phyloP scores from a whole-genome alignment of 768 basidiomycete species.

The Macrolepiota dolichaula region DNA sequence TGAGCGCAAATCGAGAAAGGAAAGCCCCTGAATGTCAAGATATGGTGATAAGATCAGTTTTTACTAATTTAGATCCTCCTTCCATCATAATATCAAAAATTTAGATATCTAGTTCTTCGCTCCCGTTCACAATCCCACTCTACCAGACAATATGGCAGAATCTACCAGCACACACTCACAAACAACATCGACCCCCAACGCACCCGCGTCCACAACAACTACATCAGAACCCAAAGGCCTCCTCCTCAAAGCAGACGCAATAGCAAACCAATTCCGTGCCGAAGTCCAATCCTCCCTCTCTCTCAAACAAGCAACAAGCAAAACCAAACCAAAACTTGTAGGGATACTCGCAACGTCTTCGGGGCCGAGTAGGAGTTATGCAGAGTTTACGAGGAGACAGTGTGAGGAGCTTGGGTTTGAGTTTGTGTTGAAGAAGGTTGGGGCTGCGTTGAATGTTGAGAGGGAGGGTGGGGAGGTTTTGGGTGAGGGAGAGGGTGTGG shows the following conservation, averaged over 20 bases:
- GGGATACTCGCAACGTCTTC: constrained; percentile 88
- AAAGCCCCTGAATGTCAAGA: not conserved
- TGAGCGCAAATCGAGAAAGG: too few relatives aligned
- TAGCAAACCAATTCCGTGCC: constrained; percentile 66
- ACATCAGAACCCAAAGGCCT: constrained; percentile 55
- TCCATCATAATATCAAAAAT: not conserved
- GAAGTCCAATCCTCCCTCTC: constrained; percentile 63
- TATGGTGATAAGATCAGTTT: constrained; percentile 3
- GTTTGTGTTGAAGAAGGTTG: constrained; percentile 76
- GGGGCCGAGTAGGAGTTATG: constrained; percentile 76
- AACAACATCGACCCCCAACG: constrained; percentile 4
- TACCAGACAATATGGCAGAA: not conserved
- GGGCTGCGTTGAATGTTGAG: constrained; percentile 53
- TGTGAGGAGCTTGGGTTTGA: constrained; percentile 86
- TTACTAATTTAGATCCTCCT: not conserved
- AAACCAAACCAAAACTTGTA: constrained; percentile 68
- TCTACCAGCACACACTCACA: not conserved
- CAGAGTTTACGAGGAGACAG: constrained; percentile 89
- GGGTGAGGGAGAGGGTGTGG: constrained; percentile 84
- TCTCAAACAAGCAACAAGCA: too few relatives aligned
- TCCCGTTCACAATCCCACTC: not conserved
- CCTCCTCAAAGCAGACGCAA: constrained; percentile 73
- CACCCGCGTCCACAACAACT: not conserved
- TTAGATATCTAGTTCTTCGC: not conserved
- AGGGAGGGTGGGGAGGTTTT: constrained; percentile 72